These are phyloP conservation scores for Pythium dissimile DNA, from an alignment of 352 stramenopile genomes.

Conservation along the genomic window DNA sequence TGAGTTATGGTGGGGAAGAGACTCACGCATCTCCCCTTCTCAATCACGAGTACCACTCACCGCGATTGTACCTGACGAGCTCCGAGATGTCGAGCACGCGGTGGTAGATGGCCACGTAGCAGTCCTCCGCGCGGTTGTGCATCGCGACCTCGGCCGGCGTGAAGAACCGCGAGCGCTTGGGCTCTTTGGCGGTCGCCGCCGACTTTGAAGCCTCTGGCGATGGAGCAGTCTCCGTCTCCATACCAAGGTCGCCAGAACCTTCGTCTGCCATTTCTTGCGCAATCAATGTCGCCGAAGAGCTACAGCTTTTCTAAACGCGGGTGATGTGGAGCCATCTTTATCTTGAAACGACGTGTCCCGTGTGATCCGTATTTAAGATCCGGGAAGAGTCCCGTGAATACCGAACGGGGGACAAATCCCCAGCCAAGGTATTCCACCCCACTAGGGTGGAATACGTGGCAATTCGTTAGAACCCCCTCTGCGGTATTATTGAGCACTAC, in stretches of 20 bases:
- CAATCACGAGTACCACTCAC: slow-evolving; percentile 19
- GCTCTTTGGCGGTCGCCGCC: not conserved
- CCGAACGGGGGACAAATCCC: no score
- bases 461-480: not conserved
- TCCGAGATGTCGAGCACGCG: slow-evolving; percentile 83
- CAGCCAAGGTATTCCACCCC: not conserved
- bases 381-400: no score
- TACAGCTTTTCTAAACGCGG: not conserved
- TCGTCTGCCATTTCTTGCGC: slow-evolving; percentile 3
- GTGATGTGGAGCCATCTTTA: slow-evolving; percentile 8
- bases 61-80: slow-evolving; percentile 63
- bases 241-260: not conserved
- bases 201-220: not conserved
- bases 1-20: no score
- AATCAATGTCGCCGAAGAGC: no score
- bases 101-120: slow-evolving; percentile 71
- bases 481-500: not conserved
- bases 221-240: not conserved
- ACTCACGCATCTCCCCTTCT: not conserved
- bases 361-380: not conserved
- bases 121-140: slow-evolving; percentile 86
- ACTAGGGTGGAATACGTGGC: not conserved
- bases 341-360: slow-evolving; percentile 17
- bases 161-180: slow-evolving; percentile 42
- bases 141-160: slow-evolving; percentile 71